Evolutionary conservation across 495 filamentous ascomycete species (phyloP).

Genomic region (Penicillium diatomitis): DNA sequence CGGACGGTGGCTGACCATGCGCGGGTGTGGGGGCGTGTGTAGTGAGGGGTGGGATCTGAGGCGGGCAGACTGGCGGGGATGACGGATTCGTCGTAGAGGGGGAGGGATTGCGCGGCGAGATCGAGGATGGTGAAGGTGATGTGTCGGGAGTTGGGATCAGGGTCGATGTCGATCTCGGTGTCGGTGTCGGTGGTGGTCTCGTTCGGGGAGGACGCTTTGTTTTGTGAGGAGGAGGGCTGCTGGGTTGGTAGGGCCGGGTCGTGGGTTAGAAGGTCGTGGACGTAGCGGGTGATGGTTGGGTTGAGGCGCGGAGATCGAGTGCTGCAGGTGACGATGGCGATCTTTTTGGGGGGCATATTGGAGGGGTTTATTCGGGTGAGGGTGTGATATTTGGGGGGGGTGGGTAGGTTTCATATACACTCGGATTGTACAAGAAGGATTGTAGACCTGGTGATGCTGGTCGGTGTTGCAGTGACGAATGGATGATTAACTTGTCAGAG

Average conservation of each 20-base stretch:
- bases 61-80: constrained; percentile 40
- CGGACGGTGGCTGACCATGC: constrained; percentile 43
- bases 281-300: constrained; percentile 19
- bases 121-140: constrained; percentile 32
- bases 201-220: no score
- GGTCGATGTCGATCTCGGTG: constrained; percentile 2
- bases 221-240: background rate
- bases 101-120: constrained; percentile 42
- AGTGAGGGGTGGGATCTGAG: constrained; percentile 26
- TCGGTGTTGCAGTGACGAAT: no score
- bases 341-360: constrained; percentile 14
- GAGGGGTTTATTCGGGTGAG: background rate
- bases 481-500: no score
- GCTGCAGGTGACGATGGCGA: constrained; percentile 22
- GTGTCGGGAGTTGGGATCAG: constrained; percentile 15
- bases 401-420: no score
- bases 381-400: no score
- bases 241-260: constrained; percentile 17
- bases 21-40: constrained; percentile 36
- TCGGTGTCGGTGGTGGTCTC: background rate
- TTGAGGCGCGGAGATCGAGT: constrained; percentile 19
- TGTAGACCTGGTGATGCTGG: no score
- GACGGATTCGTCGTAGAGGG: constrained; percentile 46
- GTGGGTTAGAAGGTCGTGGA: constrained; percentile 15
- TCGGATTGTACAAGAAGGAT: no score